Evolutionary conservation across 2,329 filamentous ascomycete genomes (phyloP), one percentile per base, ranked within the genome.

Genomic region (Simplicillium aogashimaense): DNA sequence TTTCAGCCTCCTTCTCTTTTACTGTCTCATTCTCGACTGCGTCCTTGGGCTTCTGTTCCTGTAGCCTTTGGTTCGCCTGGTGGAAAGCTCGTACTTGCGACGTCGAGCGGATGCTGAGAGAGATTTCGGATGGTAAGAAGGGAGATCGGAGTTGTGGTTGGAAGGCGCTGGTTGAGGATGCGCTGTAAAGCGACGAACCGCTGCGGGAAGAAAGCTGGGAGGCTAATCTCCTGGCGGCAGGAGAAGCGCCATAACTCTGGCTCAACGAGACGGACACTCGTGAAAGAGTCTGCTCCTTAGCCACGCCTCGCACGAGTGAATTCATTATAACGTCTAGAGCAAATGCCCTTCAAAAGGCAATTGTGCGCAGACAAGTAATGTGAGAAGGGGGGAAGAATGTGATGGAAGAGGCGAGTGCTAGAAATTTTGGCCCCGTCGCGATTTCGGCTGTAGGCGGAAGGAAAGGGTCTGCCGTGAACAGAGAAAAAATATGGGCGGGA

Each of bases 211-310:
- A 55, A 42, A 61, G 53, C 42, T 59, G 51, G 36, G 56, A 63
- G 42, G 55, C 56, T 67, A 74, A 64, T 59, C 69, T 64, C 52
- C 64, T 59, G 48, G 67, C 69, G 16, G 68, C 65, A 41, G 69
- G 67, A 39, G 66, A 64, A 60, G 64, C 67, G 55, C 64, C 59
- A 47, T 60, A 53, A 40, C 62, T 58, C 45, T 54, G 43, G 46
- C 45, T 48, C 37, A 53, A 37, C 44, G 63, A 59, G 42, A 61
- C 54, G 47, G 66, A 61, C 39, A 61, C 60, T 55, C 66, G 58
- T 14, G 60, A 55, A 34, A 70, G 54, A 48, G 57, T 57, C 45
- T 67, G 58, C 49, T 66, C 57, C 47, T 60, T 59, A 34, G 49
- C 51, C 41, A 54, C 64, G 61, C 63, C 67, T 63, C 54, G 64